Base-by-base conservation (phyloP, 805 yeast genomes). In the Lipomyces sp. region DNA sequence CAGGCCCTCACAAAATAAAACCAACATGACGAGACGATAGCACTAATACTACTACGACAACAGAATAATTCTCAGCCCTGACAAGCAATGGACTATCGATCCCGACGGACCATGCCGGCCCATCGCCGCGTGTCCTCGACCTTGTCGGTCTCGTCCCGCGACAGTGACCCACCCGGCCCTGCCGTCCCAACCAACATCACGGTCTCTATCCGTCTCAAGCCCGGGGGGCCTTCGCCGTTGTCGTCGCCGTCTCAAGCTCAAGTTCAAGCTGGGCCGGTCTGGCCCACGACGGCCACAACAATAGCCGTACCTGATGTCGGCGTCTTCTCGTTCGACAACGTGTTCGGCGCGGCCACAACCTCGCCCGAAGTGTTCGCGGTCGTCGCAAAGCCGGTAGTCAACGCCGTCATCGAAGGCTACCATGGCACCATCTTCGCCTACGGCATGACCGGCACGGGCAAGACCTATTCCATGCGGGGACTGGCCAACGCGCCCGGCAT, bases 371-470 rank as follows among this genome's bases (percentile, higher is more conserved):
- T 94, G 1, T 94, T 90, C 75, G 78, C 79, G 24, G 76, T 77
- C 13, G 80, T 81, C 59, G 96, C 86, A 58, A 82, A 74, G 71
- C 85, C 81, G 45, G 82, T 83, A 76, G 87, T 83, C 50, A 79
- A 74, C 69, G 85, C 82, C 75, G 86, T 85, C 68, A 82, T 83
- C 72, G 87, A 87, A 15, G 97, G 97, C 0, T 93, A 79, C 76
- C 72, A 72, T 53, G 74, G 93, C 15, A 92, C 97, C 0, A 86
- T 93, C 0, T 92, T 94, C 76, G 98, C 98, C 0, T 92, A 92
- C 74, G 97, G 97, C 45, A 90, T 90, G 92, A 92, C 97, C 0
- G 97, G 97, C 0, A 89, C 96, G 0, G 97, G 97, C 10, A 92
- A 92, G 77, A 92, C 97, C 0, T 87, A 85, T 75, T 85, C 96